These are phyloP conservation scores for Xylaria nigripes DNA, from an alignment of 495 filamentous ascomycete species.

Conservation along the genomic window DNA sequence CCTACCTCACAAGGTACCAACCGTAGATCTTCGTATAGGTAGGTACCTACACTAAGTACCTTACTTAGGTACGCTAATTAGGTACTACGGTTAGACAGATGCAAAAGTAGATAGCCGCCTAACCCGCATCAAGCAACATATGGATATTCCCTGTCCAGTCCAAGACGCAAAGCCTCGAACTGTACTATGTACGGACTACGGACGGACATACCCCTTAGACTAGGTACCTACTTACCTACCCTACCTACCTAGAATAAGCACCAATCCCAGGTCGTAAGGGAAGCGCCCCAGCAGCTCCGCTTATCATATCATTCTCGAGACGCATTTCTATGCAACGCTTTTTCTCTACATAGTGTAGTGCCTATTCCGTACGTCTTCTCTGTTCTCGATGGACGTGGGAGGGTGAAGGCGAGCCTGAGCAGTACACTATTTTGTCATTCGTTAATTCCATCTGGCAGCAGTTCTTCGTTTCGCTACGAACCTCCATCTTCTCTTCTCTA, in stretches of 20 bases:
- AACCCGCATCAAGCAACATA: neutral
- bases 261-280: conserved; percentile 9
- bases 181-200: neutral
- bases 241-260: too few relatives aligned
- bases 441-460: neutral
- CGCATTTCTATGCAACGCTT: neutral
- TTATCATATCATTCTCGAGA: conserved; percentile 1
- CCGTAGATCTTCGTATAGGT: too few relatives aligned
- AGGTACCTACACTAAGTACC: too few relatives aligned
- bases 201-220: neutral
- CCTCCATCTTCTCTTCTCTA: neutral
- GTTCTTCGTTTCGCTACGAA: neutral
- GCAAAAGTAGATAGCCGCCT: too few relatives aligned
- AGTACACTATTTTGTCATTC: neutral
- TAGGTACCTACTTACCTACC: too few relatives aligned
- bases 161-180: neutral
- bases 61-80: too few relatives aligned
- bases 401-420: neutral
- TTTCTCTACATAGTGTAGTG: neutral
- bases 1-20: too few relatives aligned
- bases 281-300: conserved; percentile 6
- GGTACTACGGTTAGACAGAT: too few relatives aligned
- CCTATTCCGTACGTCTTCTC: neutral
- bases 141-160: neutral
- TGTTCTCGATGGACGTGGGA: neutral